Conservation (phyloP, 2,329 filamentous ascomycete species). For the Diaporthe citriasiana region DNA sequence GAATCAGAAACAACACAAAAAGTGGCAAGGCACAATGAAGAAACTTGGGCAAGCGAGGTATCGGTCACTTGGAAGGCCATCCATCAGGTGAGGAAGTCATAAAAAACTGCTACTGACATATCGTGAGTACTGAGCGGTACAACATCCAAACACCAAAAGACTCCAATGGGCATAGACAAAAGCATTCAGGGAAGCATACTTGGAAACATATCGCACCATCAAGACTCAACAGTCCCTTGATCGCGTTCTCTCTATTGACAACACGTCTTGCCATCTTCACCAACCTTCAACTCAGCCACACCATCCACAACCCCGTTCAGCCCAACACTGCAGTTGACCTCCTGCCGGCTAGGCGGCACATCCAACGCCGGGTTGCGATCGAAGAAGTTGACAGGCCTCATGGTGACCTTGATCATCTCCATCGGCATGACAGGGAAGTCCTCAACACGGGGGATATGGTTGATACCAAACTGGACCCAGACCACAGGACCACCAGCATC, state of each 20-base stretch:
- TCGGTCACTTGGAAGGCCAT: too few relatives aligned
- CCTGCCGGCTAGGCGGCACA: conserved; percentile 61
- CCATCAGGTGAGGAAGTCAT: too few relatives aligned
- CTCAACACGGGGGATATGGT: conserved; percentile 73
- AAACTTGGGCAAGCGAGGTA: too few relatives aligned
- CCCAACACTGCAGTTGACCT: conserved; percentile 55
- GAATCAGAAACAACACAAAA: too few relatives aligned
- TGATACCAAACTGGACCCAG: conserved; percentile 68
- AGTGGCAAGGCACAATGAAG: too few relatives aligned
- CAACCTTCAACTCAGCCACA: conserved; percentile 37
- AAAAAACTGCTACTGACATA: not conserved
- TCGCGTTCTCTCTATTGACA: not conserved
- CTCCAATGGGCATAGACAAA: not conserved
- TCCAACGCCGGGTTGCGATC: conserved; percentile 65
- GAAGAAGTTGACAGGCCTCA: conserved; percentile 68
- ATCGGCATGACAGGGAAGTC: conserved; percentile 79
- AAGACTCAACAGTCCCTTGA: not conserved
- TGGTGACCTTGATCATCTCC: conserved; percentile 64
- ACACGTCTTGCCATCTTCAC: conserved; percentile 35
- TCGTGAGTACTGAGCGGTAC: not conserved
- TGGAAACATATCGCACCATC: not conserved
- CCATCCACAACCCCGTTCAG: conserved; percentile 45
- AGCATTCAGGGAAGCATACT: not conserved
- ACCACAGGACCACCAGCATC: conserved; percentile 57
- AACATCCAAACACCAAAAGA: not conserved